Evolutionary conservation across 306 rosid genomes (phyloP).

Genomic region (Rosa multiflora): DNA sequence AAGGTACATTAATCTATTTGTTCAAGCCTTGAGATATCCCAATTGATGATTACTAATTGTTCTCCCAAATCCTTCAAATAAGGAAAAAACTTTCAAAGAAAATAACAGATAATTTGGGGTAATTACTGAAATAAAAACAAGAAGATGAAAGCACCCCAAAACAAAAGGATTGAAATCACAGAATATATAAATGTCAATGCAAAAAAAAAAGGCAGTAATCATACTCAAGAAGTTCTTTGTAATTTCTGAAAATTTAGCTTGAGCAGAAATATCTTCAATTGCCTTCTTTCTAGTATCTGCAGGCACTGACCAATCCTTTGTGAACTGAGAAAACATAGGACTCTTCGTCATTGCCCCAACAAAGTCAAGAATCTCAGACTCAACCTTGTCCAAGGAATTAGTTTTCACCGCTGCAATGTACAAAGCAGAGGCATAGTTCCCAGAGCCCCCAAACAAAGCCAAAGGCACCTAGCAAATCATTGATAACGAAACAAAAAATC

Average conservation of each 20-base stretch:
- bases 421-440: slow-evolving; percentile 94
- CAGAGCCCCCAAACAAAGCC: slow-evolving; percentile 87
- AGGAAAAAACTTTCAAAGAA: not conserved
- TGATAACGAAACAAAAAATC: not conserved
- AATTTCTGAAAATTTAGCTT: slow-evolving; percentile 73
- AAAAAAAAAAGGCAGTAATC: slow-evolving; percentile 19
- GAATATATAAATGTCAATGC: not conserved
- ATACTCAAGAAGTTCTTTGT: slow-evolving; percentile 81
- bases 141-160: not conserved
- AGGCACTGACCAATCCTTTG: slow-evolving; percentile 62
- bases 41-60: not conserved
- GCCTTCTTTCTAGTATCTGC: slow-evolving; percentile 54
- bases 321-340: slow-evolving; percentile 51
- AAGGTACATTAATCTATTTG: not conserved
- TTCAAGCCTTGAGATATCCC: not conserved
- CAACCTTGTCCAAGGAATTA: slow-evolving; percentile 72
- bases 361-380: slow-evolving; percentile 60
- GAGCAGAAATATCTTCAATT: slow-evolving; percentile 46
- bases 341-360: slow-evolving; percentile 61
- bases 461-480: slow-evolving; percentile 62
- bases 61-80: not conserved
- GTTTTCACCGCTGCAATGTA: slow-evolving; percentile 72
- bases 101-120: not conserved
- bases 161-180: not conserved
- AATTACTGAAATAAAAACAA: not conserved